Evolutionary conservation across 2,329 filamentous ascomycete genomes (phyloP), one percentile per base, ranked within the genome.

Genomic region (Ceratocystis destructans): DNA sequence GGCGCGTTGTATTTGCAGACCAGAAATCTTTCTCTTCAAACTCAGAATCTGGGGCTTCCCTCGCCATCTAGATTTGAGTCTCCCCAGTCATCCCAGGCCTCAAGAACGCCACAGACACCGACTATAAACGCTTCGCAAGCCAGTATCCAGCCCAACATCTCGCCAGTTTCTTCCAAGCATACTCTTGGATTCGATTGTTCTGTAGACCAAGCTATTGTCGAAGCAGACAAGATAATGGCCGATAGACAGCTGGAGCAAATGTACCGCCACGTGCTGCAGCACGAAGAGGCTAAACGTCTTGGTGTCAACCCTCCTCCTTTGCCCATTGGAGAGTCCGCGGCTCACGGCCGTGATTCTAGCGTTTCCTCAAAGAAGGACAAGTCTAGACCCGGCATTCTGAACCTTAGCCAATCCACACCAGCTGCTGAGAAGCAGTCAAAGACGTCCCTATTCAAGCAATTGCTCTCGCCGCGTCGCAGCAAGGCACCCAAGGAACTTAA

Each of bases 211-310:
- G 82, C 81, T 68, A 82, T 96, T 17, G 82, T 96, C 28, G 83
- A 87, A 68, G 82, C 83, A 68, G 89, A 96, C 75, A 84, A 83
- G 73, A 80, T 82, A 72, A 87, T 87, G 78, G 86, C 89, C 69
- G 86, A 94, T 75, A 81, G 87, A 70, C 89, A 96, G 74, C 85
- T 96, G 75, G 91, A 96, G 75, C 85, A 89, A 71, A 85, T 97
- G 74, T 97, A 96, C 76, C 90, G 87, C 69, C 88, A 91, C 70
- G 92, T 96, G 69, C 88, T 96, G 86, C 90, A 91, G 74, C 89
- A 96, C 71, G 92, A 96, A 72, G 83, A 82, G 67, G 83, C 83
- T 64, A 87, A 86, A 74, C 78, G 80, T 70, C 79, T 79, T 61
- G 84, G 84, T 41, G 72, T 82, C 7, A 62, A 59, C 22, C 62